phyloP scores from a whole-genome alignment of 1,139 yeast genomes.

The Pichia sp. region DNA sequence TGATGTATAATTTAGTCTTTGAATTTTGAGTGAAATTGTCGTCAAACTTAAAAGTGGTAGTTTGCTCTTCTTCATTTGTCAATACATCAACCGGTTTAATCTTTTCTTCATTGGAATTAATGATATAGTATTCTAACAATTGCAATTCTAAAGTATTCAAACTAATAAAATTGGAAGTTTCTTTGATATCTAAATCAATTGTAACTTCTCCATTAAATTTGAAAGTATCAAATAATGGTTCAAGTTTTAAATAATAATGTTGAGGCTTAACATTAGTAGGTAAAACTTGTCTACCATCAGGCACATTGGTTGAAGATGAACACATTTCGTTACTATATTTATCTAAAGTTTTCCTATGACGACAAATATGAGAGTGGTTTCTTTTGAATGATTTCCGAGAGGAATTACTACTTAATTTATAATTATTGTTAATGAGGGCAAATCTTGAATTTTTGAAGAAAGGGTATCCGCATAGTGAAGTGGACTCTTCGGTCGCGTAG shows the following conservation, averaged over 20 bases:
- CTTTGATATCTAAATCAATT: slow-evolving; percentile 35
- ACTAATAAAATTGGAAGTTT: slow-evolving; percentile 36
- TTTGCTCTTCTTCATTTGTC: slow-evolving; percentile 41
- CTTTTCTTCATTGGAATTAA: slow-evolving; percentile 12
- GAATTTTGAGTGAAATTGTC: slow-evolving; percentile 36
- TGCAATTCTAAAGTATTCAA: slow-evolving; percentile 39
- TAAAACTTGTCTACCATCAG: slow-evolving; percentile 30
- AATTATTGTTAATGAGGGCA: too few species aligned
- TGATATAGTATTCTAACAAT: slow-evolving; percentile 19
- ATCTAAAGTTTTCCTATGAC: slow-evolving; percentile 4
- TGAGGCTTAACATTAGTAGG: slow-evolving; percentile 41
- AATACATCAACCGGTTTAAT: slow-evolving; percentile 17
- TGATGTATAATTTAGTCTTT: slow-evolving; percentile 31
- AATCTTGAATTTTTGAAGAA: too few species aligned
- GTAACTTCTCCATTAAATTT: slow-evolving; percentile 41
- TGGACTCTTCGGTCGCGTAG: too few species aligned
- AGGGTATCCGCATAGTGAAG: too few species aligned
- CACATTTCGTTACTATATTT: too few species aligned
- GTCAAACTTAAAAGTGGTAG: slow-evolving; percentile 57
- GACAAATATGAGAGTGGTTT: slow-evolving; percentile 14
- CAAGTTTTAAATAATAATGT: slow-evolving; percentile 41
- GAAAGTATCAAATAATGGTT: slow-evolving; percentile 24
- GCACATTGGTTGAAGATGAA: slow-evolving; percentile 15
- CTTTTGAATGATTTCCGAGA: not conserved
- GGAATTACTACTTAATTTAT: too few species aligned